These are phyloP conservation scores for Claviceps monticola DNA, from an alignment of 2,329 filamentous ascomycete species.

Conservation along the genomic window DNA sequence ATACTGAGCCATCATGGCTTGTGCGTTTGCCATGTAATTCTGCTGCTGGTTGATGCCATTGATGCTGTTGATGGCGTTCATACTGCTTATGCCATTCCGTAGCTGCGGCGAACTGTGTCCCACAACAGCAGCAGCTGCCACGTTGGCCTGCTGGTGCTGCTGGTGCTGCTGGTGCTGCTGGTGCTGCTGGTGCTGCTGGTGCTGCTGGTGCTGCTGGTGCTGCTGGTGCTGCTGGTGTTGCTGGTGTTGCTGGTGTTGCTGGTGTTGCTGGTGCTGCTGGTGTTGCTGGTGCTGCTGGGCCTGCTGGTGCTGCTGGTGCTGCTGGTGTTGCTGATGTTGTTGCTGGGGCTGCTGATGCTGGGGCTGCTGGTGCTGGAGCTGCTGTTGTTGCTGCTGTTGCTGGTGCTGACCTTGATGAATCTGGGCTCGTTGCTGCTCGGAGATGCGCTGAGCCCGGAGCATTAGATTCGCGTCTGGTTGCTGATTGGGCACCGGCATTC, in stretches of 20 bases:
- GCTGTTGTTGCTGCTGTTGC: constrained; percentile 19
- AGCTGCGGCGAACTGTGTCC: constrained; percentile 31
- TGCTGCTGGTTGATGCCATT: constrained; percentile 34
- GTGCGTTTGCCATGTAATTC: constrained; percentile 37
- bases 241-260: constrained; percentile 27
- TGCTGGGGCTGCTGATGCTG: constrained; percentile 20
- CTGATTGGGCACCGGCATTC: constrained; percentile 37
- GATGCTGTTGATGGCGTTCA: constrained; percentile 31
- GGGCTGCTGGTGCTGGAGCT: constrained; percentile 21
- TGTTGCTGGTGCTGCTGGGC: constrained; percentile 21
- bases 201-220: constrained; percentile 8
- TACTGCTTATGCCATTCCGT: constrained; percentile 27
- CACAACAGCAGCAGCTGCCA: constrained; percentile 20
- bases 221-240: constrained; percentile 21
- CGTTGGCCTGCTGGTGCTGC: constrained; percentile 17
- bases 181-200: constrained; percentile 1
- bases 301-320: constrained; percentile 15
- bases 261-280: constrained; percentile 15
- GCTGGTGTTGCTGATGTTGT: constrained; percentile 14
- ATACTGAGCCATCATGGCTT: constrained; percentile 38
- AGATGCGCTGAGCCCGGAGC: constrained; percentile 51
- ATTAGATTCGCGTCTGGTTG: constrained; percentile 40
- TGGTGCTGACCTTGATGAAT: constrained; percentile 27
- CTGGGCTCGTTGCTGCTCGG: constrained; percentile 48
- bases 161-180: constrained; percentile 18